Percentiles rank a stretch among this genome's conserved stretches.
These are phyloP conservation scores for Arbutus unedo DNA, from an alignment of 148 eudicot species.

Conservation along the genomic window DNA sequence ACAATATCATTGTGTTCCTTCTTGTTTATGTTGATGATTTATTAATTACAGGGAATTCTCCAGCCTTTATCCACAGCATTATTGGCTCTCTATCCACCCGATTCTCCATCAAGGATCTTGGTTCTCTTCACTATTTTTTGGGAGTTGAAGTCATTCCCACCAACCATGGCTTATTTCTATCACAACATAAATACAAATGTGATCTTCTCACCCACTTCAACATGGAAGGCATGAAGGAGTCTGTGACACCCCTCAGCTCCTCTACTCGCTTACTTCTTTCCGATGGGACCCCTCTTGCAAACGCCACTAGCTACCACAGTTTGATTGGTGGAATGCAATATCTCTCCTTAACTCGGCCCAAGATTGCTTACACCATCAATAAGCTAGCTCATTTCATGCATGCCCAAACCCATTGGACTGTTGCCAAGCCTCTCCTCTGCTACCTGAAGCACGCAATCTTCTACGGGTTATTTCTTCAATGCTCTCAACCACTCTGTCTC, in stretches of 20 bases:
- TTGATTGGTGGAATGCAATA: constrained; percentile 17
- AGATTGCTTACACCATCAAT: constrained; percentile 13
- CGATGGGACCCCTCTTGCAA: neutral
- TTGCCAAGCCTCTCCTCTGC: constrained; percentile 6
- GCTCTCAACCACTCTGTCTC: neutral
- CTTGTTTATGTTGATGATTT: constrained; percentile 6
- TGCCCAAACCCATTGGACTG: constrained; percentile 13
- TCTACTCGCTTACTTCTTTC: neutral
- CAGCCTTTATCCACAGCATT: neutral
- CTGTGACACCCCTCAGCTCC: constrained; percentile 6
- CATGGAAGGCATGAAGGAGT: constrained; percentile 3
- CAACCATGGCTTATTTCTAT: neutral
- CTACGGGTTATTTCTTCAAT: neutral
- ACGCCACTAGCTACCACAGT: neutral
- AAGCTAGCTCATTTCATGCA: constrained; percentile 13
- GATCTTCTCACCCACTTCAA: neutral
- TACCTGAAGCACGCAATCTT: constrained; percentile 9
- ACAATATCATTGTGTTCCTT: neutral
- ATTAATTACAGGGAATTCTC: constrained; percentile 1
- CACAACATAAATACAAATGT: neutral
- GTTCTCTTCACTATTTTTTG: constrained; percentile 10
- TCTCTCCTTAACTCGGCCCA: constrained; percentile 2
- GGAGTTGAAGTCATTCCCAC: neutral
- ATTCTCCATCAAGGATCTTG: constrained; percentile 11
- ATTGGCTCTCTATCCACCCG: neutral